These are phyloP conservation scores for Pseudonitzschia multiseries DNA, from an alignment of 108 stramenopile genomes.

Conservation along the genomic window DNA sequence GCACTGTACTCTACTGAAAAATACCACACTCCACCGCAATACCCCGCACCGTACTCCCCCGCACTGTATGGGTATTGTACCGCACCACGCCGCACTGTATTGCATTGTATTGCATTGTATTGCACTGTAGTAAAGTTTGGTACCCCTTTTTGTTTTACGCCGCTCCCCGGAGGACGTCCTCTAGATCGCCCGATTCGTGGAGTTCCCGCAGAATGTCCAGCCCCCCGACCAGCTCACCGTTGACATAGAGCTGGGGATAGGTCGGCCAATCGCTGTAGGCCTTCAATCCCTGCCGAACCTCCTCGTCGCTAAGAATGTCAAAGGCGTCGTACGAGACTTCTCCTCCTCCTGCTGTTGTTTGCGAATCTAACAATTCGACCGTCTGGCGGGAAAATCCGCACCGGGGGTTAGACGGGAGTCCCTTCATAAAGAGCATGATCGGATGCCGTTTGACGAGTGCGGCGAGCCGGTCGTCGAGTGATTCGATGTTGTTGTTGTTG, in stretches of 20 bases:
- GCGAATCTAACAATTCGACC: constrained; percentile 77
- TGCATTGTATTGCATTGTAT: too few relatives aligned
- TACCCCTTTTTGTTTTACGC: not conserved
- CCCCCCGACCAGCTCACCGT: constrained; percentile 95
- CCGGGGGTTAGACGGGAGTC: constrained; percentile 82
- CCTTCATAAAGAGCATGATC: constrained; percentile 98
- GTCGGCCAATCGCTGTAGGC: constrained; percentile 93
- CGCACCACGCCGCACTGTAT: too few relatives aligned
- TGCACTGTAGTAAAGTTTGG: not conserved
- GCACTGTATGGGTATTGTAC: too few relatives aligned
- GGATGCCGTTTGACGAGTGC: constrained; percentile 54
- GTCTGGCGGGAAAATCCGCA: constrained; percentile 93
- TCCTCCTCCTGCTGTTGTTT: not conserved
- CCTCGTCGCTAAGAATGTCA: constrained; percentile 85
- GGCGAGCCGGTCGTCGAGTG: constrained; percentile 59
- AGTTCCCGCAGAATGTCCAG: constrained; percentile 96
- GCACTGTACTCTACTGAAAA: too few relatives aligned
- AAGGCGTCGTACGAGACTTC: constrained; percentile 80
- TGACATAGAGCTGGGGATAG: constrained; percentile 94
- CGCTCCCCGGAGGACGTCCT: constrained; percentile 38
- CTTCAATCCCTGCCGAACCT: constrained; percentile 92
- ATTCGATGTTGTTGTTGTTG: constrained; percentile 7
- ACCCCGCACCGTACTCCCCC: too few relatives aligned
- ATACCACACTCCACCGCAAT: too few relatives aligned
- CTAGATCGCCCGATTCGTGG: constrained; percentile 74